Evolutionary conservation across 1,284 basidiomycete genomes (phyloP), one percentile per base, ranked within the genome.

Genomic region (Athelia sp.): DNA sequence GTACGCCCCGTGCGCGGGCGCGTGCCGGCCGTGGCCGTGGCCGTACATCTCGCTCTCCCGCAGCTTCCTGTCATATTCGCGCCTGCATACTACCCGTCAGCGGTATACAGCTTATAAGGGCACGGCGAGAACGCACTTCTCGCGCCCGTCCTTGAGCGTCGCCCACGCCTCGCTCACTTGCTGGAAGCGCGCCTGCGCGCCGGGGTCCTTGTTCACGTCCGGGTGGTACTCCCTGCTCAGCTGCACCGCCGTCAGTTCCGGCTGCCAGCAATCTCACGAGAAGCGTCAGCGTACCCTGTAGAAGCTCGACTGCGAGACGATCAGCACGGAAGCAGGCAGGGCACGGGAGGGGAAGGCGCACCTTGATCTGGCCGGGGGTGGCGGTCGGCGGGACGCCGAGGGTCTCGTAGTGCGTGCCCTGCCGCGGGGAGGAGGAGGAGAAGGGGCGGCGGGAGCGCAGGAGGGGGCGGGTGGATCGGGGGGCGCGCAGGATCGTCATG

Each of bases 161-260:
- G 68, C 59, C 50, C 77, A 79, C 1, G 78, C 76, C 40, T 76
- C 75, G 53, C 73, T 78, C 46, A 75, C 68, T 1, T 63, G 66
- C 47, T 74, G 72, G 50, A 78, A 79, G 48, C 62, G 73, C 48
- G 65, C 62, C 52, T 65, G 69, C 2, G 77, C 69, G 4, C 52
- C 48, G 2, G 59, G 61, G 40, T 75, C 73, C 26, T 66, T 62
- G 49, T 69, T 69, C 8, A 74, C 56, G 56, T 79, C 76, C 0
- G 76, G 76, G 51, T 79, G 78, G 47, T 69, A 69, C 50, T 63
- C 54, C 53, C 79, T 79, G 64, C 75, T 78, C 48, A 79, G 58
- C 75, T 79, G 36, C n/a, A n/a, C n/a, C n/a, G n/a, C n/a, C n/a
- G n/a, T n/a, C n/a, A n/a, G n/a, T n/a, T n/a, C n/a, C n/a, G n/a